A percentile compares a stretch with the other conserved stretches of the same genome.
Evolutionary conservation across 129 eudicot species (phyloP).

Genomic region (Pulicaria dysenterica): DNA sequence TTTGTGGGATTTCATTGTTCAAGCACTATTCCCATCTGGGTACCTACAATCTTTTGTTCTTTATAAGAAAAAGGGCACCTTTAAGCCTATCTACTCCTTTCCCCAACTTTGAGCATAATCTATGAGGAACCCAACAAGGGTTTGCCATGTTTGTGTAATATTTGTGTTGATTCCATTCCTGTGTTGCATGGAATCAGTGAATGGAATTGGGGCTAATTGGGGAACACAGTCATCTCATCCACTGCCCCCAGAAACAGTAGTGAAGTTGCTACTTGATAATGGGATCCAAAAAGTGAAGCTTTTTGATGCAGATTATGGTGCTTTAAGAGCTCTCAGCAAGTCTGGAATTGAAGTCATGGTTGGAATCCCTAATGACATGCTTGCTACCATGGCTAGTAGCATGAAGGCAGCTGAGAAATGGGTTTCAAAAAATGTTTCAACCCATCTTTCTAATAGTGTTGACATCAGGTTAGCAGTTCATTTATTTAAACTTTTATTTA

Average conservation of each 20-base stretch:
- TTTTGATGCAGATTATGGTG: slow-evolving; percentile 73
- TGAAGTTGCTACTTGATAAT: slow-evolving; percentile 71
- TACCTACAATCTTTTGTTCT: slow-evolving; percentile 18
- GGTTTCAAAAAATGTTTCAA: slow-evolving; percentile 84
- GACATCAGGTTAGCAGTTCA: slow-evolving; percentile 53
- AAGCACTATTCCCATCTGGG: slow-evolving; percentile 26
- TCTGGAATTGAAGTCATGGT: slow-evolving; percentile 89
- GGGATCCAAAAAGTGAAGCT: slow-evolving; percentile 87
- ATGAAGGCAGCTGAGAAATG: slow-evolving; percentile 80
- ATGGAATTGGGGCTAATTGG: slow-evolving; percentile 92
- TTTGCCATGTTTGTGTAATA: slow-evolving; percentile 23
- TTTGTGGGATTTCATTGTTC: slow-evolving; percentile 34
- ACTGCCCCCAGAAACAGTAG: slow-evolving; percentile 58
- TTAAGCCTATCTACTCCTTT: slow-evolving; percentile 14
- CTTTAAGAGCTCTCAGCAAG: slow-evolving; percentile 61
- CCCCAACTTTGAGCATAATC: slow-evolving; percentile 18
- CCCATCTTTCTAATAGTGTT: slow-evolving; percentile 65
- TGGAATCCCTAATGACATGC: slow-evolving; percentile 90
- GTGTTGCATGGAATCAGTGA: slow-evolving; percentile 38
- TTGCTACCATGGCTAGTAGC: slow-evolving; percentile 53
- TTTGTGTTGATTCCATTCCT: slow-evolving; percentile 33
- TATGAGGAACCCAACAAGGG: slow-evolving; percentile 33
- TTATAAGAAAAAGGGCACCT: slow-evolving; percentile 18
- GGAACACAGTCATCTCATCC: slow-evolving; percentile 89
- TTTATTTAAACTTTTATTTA: slow-evolving; percentile 5